A percentile compares a stretch with the other conserved stretches of the same genome.
Conservation (phyloP, 768 basidiomycete species). For the Galerina sulciceps region DNA sequence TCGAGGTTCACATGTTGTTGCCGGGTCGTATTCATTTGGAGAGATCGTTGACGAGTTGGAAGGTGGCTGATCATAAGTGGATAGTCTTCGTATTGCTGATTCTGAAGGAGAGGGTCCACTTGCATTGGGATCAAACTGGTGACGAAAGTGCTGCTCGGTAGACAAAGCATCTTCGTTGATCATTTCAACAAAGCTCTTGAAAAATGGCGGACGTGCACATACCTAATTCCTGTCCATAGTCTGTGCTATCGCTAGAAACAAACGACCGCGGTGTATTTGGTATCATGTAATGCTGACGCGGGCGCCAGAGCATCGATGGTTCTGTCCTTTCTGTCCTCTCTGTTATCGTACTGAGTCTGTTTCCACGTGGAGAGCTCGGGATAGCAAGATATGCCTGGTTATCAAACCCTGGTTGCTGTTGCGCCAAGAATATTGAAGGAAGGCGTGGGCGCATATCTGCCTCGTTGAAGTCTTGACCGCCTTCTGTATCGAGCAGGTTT, state of each 20-base stretch:
- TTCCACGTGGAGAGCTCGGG: conserved; percentile 27
- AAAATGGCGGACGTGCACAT: conserved; percentile 19
- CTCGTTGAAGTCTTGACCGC: conserved; percentile 25
- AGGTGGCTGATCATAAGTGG: conserved; percentile 60
- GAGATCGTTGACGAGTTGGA: conserved; percentile 51
- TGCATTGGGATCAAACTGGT: conserved; percentile 52
- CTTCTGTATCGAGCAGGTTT: conserved; percentile 15
- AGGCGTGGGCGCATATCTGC: conserved; percentile 47
- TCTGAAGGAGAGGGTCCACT: conserved; percentile 57
- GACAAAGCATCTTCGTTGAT: conserved; percentile 14
- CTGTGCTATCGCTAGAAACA: conserved; percentile 50
- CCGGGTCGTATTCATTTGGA: conserved; percentile 28
- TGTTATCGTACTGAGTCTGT: conserved; percentile 63
- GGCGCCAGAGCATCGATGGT: conserved; percentile 51
- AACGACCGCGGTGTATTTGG: conserved; percentile 45
- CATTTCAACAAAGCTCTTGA: neutral
- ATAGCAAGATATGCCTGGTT: conserved; percentile 35
- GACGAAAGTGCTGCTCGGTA: neutral
- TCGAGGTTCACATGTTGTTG: conserved; percentile 45
- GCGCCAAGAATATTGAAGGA: conserved; percentile 64
- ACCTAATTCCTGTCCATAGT: conserved; percentile 71
- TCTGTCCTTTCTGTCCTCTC: conserved; percentile 73
- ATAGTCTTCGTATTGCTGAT: conserved; percentile 67
- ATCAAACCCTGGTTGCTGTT: conserved; percentile 50
- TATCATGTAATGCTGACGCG: conserved; percentile 40